A percentile compares a stretch with the other conserved stretches of the same genome.
Evolutionary conservation across 116 monocot genomes (phyloP).

Genomic region (Iris pallida): DNA sequence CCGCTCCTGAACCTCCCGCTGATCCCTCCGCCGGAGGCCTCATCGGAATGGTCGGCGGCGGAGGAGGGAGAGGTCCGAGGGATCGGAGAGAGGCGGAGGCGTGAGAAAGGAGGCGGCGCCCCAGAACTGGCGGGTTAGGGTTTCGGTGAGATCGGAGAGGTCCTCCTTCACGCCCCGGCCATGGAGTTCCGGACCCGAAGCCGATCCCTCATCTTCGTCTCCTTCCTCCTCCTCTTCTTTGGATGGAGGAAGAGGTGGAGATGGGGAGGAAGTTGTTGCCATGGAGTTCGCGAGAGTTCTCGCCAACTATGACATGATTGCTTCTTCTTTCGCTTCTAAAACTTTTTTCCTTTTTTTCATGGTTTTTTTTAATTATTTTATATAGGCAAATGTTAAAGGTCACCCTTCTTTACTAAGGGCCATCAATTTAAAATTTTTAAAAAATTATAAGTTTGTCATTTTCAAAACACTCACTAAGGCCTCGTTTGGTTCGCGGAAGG

Average conservation of each 20-base stretch:
- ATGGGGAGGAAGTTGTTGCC: not conserved
- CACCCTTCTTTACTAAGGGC: too few species aligned
- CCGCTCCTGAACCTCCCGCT: slow-evolving; percentile 63
- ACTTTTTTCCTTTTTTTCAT: too few species aligned
- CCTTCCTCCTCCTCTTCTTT: not conserved
- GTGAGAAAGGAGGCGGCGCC: slow-evolving; percentile 17
- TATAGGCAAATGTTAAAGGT: too few species aligned
- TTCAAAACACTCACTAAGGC: too few species aligned
- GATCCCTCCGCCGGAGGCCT: slow-evolving; percentile 26
- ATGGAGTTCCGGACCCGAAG: not conserved
- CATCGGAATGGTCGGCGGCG: not conserved
- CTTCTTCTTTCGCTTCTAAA: too few species aligned
- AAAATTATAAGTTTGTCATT: too few species aligned
- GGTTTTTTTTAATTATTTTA: too few species aligned
- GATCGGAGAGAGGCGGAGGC: slow-evolving; percentile 4
- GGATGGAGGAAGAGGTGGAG: not conserved
- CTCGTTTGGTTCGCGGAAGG: too few species aligned
- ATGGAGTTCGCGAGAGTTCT: slow-evolving; percentile 13
- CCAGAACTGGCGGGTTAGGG: slow-evolving; percentile 18
- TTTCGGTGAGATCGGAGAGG: slow-evolving; percentile 13
- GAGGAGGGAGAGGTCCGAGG: not conserved
- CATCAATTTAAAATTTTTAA: too few species aligned
- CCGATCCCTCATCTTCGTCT: not conserved
- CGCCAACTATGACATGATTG: slow-evolving; percentile 13
- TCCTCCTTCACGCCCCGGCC: slow-evolving; percentile 11